Evolutionary conservation across 345 rosid genomes (phyloP), one percentile per base, ranked within the genome.

Genomic region (Populus ilicifolia): DNA sequence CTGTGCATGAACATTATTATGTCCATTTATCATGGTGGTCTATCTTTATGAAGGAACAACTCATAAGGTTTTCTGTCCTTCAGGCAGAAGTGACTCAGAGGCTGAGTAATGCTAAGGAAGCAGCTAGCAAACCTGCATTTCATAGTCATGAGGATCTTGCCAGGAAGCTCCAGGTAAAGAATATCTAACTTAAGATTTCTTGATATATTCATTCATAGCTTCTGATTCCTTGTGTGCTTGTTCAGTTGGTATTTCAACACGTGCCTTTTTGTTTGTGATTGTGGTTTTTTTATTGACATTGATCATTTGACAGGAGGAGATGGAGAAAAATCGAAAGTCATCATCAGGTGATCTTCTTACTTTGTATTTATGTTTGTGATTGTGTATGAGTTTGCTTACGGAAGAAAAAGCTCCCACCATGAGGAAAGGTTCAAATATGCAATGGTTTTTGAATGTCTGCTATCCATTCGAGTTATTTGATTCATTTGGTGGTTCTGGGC

Each of bases 1-100:
- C 9, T 27, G 21, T 8, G 35, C 48, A 16, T 29, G 29, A 64
- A 64, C 16, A 41, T 74, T 11, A 23, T n/a, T 23, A 9, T 56
- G 27, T 56, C 29, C 63, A n/a, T 59, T n/a, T n/a, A 59, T 59
- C 2, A 21, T 23, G 25, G 64, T 4, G 29, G 13, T 5, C 9
- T 29, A 11, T 17, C 27, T 12, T n/a, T 59, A 11, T 25, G 33
- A 73, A 35, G 11, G 39, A 67, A 20, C 39, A 38, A 46, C 52
- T 33, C 14, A 6, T 61, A 21, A 25, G n/a, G 18, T 20, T 18
- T 62, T 35, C 18, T 61, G 66, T 67, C 70, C 9, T 59, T 72
- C 74, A 94, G 99, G 98, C 94, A 16, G 98, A 96, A 87, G 97
- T 96, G 74, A 91, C 98, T 72, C 97, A 91, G 81, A 91, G 99